These are phyloP conservation scores for Cymbidium sinense DNA, from an alignment of 106 monocot species.

Conservation along the genomic window DNA sequence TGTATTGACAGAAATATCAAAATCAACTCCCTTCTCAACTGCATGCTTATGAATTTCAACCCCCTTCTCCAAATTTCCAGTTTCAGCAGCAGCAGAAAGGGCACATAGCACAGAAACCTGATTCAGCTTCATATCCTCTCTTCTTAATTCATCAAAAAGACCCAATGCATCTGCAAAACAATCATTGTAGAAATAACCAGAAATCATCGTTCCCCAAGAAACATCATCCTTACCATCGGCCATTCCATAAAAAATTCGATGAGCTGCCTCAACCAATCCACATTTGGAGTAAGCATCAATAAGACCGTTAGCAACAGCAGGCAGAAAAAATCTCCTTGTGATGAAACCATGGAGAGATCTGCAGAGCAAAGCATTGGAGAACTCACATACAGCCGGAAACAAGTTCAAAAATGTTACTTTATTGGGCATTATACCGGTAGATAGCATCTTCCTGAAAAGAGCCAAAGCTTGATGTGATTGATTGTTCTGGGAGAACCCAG, in stretches of 20 bases:
- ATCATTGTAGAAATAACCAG: constrained; percentile 46
- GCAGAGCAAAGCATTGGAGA: constrained; percentile 29
- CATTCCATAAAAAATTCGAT: constrained; percentile 45
- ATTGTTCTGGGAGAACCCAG: constrained; percentile 30
- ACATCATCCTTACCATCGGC: constrained; percentile 31
- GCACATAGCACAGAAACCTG: constrained; percentile 53
- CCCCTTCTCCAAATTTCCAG: constrained; percentile 41
- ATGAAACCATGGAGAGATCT: constrained; percentile 44
- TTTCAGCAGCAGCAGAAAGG: constrained; percentile 57
- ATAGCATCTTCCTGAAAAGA: constrained; percentile 36
- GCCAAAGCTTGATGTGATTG: constrained; percentile 28
- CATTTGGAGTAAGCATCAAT: constrained; percentile 73
- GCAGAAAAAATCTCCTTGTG: constrained; percentile 24
- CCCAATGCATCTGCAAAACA: constrained; percentile 39
- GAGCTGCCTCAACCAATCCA: constrained; percentile 25
- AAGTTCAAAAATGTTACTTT: constrained; percentile 55
- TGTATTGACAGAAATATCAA: constrained; percentile 34
- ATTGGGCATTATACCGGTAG: constrained; percentile 20
- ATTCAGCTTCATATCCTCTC: constrained; percentile 22
- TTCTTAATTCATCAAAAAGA: constrained; percentile 42
- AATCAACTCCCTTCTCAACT: constrained; percentile 19
- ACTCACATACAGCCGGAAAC: constrained; percentile 48
- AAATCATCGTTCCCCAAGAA: constrained; percentile 71
- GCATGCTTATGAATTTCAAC: constrained; percentile 42
- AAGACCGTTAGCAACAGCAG: constrained; percentile 47